Percentiles rank a stretch among this genome's conserved stretches.
Evolutionary conservation across 73 alveolate species (phyloP).

Genomic region (Tetrahymena malaccensis): DNA sequence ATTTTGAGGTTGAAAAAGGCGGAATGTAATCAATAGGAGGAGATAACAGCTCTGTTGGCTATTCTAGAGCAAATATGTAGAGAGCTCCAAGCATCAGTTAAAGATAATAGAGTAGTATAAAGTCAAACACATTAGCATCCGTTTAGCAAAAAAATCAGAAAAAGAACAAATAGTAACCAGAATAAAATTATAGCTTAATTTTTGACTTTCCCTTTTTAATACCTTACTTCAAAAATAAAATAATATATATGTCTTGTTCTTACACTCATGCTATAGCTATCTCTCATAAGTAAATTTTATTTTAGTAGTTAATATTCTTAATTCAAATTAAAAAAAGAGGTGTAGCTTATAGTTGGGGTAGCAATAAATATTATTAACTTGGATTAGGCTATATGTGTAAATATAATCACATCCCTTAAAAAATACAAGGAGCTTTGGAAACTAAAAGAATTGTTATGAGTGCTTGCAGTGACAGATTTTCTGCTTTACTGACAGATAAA

Average conservation of each 20-base stretch:
- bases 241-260: conserved; percentile 9
- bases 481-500: conserved; percentile 18
- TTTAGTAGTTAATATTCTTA: background rate
- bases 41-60: background rate
- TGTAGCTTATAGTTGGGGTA: conserved; percentile 37
- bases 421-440: conserved; percentile 30
- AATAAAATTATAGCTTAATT: background rate
- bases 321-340: background rate
- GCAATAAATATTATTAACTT: conserved; percentile 14
- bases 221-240: background rate
- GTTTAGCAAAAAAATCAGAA: background rate
- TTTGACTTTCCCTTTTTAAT: background rate
- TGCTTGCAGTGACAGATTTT: conserved; percentile 23
- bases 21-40: background rate
- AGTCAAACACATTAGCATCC: background rate
- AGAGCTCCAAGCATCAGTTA: background rate
- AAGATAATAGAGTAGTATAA: background rate
- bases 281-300: background rate
- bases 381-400: conserved; percentile 31
- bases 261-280: conserved; percentile 35
- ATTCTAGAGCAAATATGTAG: background rate
- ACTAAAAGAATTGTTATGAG: conserved; percentile 8
- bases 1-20: background rate
- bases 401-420: conserved; percentile 6
- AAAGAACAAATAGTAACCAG: background rate